These are phyloP conservation scores for Coccomyxa subellipsoidea DNA, from an alignment of 163 green algal species.

Conservation along the genomic window DNA sequence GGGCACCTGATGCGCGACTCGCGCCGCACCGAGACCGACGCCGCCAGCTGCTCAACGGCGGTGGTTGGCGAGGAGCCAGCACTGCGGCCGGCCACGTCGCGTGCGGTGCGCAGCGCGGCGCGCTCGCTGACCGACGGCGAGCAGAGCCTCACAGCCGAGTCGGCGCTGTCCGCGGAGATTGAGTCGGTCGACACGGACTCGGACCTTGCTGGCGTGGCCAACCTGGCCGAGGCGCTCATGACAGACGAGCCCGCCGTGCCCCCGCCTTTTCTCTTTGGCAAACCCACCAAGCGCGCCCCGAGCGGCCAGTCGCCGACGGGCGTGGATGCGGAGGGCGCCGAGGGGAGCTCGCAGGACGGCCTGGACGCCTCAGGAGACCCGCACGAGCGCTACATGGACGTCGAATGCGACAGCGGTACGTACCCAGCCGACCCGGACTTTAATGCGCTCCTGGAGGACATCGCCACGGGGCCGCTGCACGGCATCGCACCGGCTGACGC, in stretches of 20 bases:
- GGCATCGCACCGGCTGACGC: neutral
- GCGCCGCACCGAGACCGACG: neutral
- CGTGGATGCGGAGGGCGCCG: neutral
- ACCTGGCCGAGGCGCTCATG: too few species aligned
- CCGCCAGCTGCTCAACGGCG: neutral
- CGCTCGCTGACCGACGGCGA: neutral
- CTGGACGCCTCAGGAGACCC: neutral
- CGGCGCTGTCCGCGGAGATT: neutral
- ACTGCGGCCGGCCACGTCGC: neutral
- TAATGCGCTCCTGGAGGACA: neutral
- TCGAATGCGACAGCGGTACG: neutral
- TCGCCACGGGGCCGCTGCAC: neutral
- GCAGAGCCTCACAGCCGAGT: neutral
- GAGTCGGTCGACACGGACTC: neutral
- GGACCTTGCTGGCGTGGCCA: too few species aligned
- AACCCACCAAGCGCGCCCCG: neutral
- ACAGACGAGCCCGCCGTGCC: neutral
- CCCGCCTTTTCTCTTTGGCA: neutral
- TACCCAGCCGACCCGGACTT: neutral
- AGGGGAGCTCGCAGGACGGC: neutral
- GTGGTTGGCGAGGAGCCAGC: neutral
- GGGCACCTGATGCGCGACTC: slow-evolving; percentile 1
- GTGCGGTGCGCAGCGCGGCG: neutral
- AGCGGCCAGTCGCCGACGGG: neutral
- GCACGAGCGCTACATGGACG: neutral